Conservation (phyloP, 2,329 filamentous ascomycete genomes). For the Ascochyta rabiei region DNA sequence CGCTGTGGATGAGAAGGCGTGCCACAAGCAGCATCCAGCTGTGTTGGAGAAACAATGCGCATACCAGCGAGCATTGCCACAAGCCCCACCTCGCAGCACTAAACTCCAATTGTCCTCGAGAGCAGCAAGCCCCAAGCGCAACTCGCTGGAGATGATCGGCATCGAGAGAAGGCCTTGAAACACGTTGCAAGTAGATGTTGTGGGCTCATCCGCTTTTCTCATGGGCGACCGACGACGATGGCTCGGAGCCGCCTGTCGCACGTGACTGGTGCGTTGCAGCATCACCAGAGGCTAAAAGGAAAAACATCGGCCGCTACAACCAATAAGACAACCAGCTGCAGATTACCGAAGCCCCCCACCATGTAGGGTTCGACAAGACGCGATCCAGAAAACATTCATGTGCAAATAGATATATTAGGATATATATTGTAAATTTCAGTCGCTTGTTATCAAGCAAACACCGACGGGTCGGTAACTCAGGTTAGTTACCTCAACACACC, state of each 20-base stretch:
- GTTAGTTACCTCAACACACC: background rate
- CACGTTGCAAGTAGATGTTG: background rate
- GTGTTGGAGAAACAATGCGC: background rate
- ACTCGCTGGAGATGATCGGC: background rate
- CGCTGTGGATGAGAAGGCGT: background rate
- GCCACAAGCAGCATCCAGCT: background rate
- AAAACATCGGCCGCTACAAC: too few relatives aligned
- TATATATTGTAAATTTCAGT: rapidly evolving
- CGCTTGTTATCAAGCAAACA: background rate
- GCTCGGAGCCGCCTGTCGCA: background rate
- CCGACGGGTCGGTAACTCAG: slow-evolving; percentile 22
- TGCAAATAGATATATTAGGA: too few relatives aligned
- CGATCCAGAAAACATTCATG: too few relatives aligned
- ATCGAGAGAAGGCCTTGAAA: background rate
- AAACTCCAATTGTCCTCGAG: background rate
- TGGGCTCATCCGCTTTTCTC: background rate
- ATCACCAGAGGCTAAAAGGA: too few relatives aligned
- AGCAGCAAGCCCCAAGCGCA: background rate
- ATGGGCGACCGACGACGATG: background rate
- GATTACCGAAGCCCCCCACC: too few relatives aligned
- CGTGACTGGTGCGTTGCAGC: too few relatives aligned
- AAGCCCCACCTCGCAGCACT: background rate
- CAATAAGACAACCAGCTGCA: too few relatives aligned
- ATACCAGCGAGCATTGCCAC: background rate
- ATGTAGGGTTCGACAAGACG: too few relatives aligned